Evolutionary conservation across 441 rosid genomes (phyloP), one percentile per base, ranked within the genome.

Genomic region (Biscutella laevigata): DNA sequence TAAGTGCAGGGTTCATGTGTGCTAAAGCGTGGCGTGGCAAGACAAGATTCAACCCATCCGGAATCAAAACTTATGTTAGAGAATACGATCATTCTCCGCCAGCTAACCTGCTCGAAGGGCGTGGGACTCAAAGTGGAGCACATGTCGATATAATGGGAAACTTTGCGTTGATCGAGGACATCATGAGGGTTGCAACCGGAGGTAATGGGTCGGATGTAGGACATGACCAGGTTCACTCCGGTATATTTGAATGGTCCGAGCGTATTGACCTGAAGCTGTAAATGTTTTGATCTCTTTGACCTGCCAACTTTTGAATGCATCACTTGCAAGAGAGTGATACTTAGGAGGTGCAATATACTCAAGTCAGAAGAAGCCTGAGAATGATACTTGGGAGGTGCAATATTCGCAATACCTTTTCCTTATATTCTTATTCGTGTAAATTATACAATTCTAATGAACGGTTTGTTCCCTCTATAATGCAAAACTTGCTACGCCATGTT

Each of bases 11-110:
- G 43, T 94, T 64, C 67, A 94, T 94, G 99, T 83, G 87, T 46
- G 97, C 96, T n/a, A 94, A 80, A 77, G 99, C 77, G 12, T 94
- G 99, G 99, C 83, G 95, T 0, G 96, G 99, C 53, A 83, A 81
- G 72, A 89, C 96, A 29, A 72, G 88, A 67, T 94, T 84, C 56
- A 94, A 94, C 68, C 99, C 99, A 36, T 81, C 88, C 0, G 97
- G 96, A 44, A 80, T 76, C 46, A 75, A 59, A 47, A 88, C 94
- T 8, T 79, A 79, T 22, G 27, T 75, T 2, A 76, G 97, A 58
- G 99, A 94, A 67, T 94, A 88, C 32, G 62, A 70, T 22, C 97
- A 94, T 68, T 71, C 79, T 49, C 97, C 97, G 19, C 97, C 99
- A 0, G 75, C 90, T 8, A 88, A 77, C 60, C 74, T 94, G 40